Evolutionary conservation across 2,329 filamentous ascomycete species (phyloP), one percentile per base, ranked within the genome.

Genomic region (Ceratocystis papillata): DNA sequence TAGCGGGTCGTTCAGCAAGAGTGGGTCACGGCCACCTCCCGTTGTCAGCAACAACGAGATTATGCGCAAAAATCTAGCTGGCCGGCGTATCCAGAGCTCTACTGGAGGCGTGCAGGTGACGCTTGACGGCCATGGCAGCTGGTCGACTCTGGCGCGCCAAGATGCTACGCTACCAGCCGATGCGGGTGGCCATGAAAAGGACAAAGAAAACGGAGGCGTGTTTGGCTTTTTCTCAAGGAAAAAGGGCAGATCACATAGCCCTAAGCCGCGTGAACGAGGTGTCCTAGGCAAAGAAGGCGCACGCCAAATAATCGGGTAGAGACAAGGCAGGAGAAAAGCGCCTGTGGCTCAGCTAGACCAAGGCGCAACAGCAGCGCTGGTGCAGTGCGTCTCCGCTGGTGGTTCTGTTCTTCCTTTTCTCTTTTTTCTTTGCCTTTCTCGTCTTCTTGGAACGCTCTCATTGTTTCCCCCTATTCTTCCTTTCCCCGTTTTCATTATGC

Each of bases 231-330:
- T 97, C 68, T 89, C 84, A 70, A 82, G 92, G 72, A 96, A 96
- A 78, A 96, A 90, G 78, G 90, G 92, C 33, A 82, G 92, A 69
- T 90, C 91, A 65, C 86, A 91, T 75, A 96, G 91, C 74, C 94
- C 94, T 1, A 96, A 96, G 77, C 92, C 92, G 30, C 93, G 90
- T 75, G 92, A 97, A 77, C 84, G 90, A 65, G 94, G 94, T 67
- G 92, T 99, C 6, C 74, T 99, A 67, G 94, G 94, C 67, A 97
- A 97, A 74, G 92, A 97, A 74, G 94, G 94, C 17, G 92, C 94
- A 10, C 82, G 94, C 73, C 87, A 90, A 69, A 83, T 93, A 66
- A 87, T 93, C 73, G 86, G 84, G 71, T 88, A 79, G 69, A 59
- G 25, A 25, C 17, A 20, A 17, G 22, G 25, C 53, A 7, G 28